phyloP scores from a whole-genome alignment of 495 filamentous ascomycete species.

The Hypomontagnella submonticulosa region DNA sequence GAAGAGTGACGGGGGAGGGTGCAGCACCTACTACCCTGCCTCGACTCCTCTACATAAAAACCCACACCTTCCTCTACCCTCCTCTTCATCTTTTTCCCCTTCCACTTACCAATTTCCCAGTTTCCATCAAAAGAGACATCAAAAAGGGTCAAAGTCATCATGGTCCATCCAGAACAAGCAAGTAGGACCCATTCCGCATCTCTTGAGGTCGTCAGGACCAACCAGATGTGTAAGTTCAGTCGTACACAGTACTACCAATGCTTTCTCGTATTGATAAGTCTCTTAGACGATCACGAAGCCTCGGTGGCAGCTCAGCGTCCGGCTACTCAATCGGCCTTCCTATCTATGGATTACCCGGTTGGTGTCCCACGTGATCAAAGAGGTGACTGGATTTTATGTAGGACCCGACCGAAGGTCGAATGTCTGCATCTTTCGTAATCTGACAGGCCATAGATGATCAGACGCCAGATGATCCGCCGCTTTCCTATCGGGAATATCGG shows the following conservation, averaged over 20 bases:
- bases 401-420: slow-evolving; percentile 2
- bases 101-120: slow-evolving; percentile 8
- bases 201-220: slow-evolving; percentile 8
- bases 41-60: slow-evolving; percentile 41
- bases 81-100: slow-evolving; percentile 29
- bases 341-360: slow-evolving; percentile 5
- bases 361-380: slow-evolving; percentile 18
- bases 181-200: slow-evolving; percentile 2
- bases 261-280: slow-evolving; percentile 3
- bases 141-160: slow-evolving; percentile 20
- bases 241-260: slow-evolving; percentile 5
- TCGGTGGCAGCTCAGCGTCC: not conserved
- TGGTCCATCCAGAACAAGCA: slow-evolving; percentile 22
- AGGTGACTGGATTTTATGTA: slow-evolving; percentile 21
- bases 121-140: slow-evolving; percentile 27
- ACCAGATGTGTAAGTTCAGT: slow-evolving; percentile 22
- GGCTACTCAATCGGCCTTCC: not conserved
- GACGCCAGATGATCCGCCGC: not conserved
- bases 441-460: slow-evolving; percentile 28
- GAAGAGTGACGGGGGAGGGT: slow-evolving; percentile 10
- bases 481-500: slow-evolving; percentile 15
- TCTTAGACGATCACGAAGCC: slow-evolving; percentile 4
- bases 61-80: slow-evolving; percentile 35
- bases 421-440: slow-evolving; percentile 11
- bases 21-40: slow-evolving; percentile 31